Percentiles rank a stretch among this genome's conserved stretches.
These are phyloP conservation scores for Pleurostoma richardsiae DNA, from an alignment of 2,329 filamentous ascomycete species.

Conservation along the genomic window DNA sequence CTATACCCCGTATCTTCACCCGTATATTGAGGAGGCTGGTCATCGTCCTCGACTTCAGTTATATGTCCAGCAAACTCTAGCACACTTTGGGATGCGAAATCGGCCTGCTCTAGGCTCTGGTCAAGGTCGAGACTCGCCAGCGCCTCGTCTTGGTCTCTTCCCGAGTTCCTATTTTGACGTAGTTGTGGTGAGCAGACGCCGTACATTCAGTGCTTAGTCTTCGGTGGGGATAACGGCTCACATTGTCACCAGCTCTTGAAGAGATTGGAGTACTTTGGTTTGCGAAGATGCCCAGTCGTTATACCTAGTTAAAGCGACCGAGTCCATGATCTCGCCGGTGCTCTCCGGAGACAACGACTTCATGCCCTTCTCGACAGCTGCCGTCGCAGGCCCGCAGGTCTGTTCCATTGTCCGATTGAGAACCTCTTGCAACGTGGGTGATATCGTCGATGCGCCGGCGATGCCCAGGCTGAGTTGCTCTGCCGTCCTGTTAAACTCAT, in stretches of 20 bases:
- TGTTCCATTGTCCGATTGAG: not conserved
- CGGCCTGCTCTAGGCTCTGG: not conserved
- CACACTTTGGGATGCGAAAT: not conserved
- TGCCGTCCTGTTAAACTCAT: not conserved
- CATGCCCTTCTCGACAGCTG: not conserved
- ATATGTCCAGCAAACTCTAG: not conserved
- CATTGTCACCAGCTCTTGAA: not conserved
- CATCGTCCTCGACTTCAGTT: not conserved
- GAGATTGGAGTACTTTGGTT: not conserved
- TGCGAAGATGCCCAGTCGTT: not conserved
- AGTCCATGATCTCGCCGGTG: not conserved
- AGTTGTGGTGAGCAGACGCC: not conserved
- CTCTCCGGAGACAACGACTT: not conserved
- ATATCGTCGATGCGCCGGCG: not conserved
- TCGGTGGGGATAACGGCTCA: not conserved
- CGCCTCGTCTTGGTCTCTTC: not conserved
- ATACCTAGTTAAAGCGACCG: not conserved
- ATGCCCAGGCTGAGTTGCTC: not conserved
- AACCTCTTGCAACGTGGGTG: not conserved
- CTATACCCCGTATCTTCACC: not conserved
- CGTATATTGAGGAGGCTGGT: not conserved
- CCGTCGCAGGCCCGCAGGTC: not conserved
- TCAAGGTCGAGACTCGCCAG: not conserved
- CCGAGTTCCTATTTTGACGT: too few relatives aligned
- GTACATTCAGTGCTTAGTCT: not conserved